Evolutionary conservation across 495 filamentous ascomycete genomes (phyloP).

Genomic region (Pyrenula massariospora): DNA sequence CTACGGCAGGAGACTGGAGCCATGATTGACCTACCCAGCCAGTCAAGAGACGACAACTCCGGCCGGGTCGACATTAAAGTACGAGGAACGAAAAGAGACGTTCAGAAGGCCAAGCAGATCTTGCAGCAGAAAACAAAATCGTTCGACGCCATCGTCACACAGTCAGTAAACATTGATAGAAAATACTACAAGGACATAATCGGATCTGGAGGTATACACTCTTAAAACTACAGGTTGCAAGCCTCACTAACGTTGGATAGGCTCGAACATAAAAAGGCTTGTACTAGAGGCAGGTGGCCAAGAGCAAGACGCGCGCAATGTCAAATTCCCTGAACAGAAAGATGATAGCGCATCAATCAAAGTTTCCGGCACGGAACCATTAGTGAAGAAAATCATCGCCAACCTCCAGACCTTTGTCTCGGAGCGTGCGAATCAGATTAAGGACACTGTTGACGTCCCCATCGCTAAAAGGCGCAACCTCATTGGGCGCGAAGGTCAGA

Average conservation of each 20-base stretch:
- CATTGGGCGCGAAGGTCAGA: constrained; percentile 85
- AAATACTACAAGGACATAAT: constrained; percentile 88
- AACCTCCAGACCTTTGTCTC: constrained; percentile 68
- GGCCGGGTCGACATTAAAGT: constrained; percentile 72
- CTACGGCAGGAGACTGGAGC: constrained; percentile 72
- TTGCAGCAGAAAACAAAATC: constrained; percentile 70
- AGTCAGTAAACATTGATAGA: constrained; percentile 77
- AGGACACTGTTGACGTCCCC: constrained; percentile 65
- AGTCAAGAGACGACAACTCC: constrained; percentile 46
- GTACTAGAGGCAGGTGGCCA: constrained; percentile 81
- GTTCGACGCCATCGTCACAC: constrained; percentile 76
- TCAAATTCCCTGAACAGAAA: constrained; percentile 79
- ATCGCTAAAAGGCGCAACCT: constrained; percentile 79
- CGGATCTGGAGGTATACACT: constrained; percentile 77
- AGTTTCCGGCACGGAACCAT: constrained; percentile 65
- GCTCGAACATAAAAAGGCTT: constrained; percentile 75
- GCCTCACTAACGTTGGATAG: constrained; percentile 44
- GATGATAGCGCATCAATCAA: constrained; percentile 63
- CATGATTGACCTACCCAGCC: constrained; percentile 78
- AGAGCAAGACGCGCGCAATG: constrained; percentile 70
- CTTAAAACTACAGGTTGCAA: no score
- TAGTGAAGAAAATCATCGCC: constrained; percentile 82
- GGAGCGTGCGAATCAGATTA: constrained; percentile 67
- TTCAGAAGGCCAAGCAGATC: constrained; percentile 78
- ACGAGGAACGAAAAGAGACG: constrained; percentile 81